A percentile compares a stretch with the other conserved stretches of the same genome.
These are phyloP conservation scores for Lachnellula cervina DNA, from an alignment of 2,329 filamentous ascomycete species.

Conservation along the genomic window DNA sequence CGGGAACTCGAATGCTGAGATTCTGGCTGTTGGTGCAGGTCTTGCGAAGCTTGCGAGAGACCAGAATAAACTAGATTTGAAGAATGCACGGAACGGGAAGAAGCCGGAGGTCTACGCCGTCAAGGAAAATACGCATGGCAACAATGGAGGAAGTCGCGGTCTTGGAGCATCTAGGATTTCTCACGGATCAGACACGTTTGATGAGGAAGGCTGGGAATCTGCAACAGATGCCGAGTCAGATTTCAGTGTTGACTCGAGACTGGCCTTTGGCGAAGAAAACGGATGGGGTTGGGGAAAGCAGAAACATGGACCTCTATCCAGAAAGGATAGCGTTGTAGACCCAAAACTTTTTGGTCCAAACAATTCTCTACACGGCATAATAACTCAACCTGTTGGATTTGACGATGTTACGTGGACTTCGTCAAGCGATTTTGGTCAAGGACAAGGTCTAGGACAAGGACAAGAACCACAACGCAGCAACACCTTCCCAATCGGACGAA, in stretches of 20 bases:
- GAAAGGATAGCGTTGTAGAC: slow-evolving; percentile 50
- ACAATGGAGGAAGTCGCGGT: slow-evolving; percentile 20
- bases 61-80: slow-evolving; percentile 33
- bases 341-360: slow-evolving; percentile 54
- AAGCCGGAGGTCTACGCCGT: slow-evolving; percentile 13
- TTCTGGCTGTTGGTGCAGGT: slow-evolving; percentile 43
- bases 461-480: slow-evolving; percentile 6
- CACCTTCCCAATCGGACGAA: slow-evolving; percentile 13
- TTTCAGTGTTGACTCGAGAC: slow-evolving; percentile 48
- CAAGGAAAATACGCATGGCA: slow-evolving; percentile 7
- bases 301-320: slow-evolving; percentile 27
- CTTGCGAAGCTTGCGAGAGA: slow-evolving; percentile 42
- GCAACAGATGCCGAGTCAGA: slow-evolving; percentile 49
- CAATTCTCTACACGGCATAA: slow-evolving; percentile 55
- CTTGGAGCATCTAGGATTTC: slow-evolving; percentile 28
- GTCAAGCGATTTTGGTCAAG: slow-evolving; percentile 27
- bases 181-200: slow-evolving; percentile 27
- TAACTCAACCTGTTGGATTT: slow-evolving; percentile 53
- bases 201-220: slow-evolving; percentile 56
- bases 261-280: slow-evolving; percentile 53
- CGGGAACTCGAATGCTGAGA: slow-evolving; percentile 38
- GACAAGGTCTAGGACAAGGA: too few relatives aligned
- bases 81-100: slow-evolving; percentile 26
- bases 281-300: slow-evolving; percentile 32
- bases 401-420: slow-evolving; percentile 35